Evolutionary conservation across 2,329 filamentous ascomycete genomes (phyloP), one percentile per base, ranked within the genome.

Genomic region (Monosporascus sp.): DNA sequence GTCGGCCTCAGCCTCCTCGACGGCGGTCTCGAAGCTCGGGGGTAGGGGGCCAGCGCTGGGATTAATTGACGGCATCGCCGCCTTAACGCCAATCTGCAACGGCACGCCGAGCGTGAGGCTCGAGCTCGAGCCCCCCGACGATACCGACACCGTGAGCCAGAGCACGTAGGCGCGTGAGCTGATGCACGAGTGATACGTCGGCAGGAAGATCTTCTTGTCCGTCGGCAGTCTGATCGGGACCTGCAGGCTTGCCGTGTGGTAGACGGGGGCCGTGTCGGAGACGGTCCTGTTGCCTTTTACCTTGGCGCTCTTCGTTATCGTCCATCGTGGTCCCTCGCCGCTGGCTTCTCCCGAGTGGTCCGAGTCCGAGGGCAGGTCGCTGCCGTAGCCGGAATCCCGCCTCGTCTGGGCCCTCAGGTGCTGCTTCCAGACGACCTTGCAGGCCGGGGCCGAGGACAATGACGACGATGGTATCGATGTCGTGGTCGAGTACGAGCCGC

Each of bases 141-240:
- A 55, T 9, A 74, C 49, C 6, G 68, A 70, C 6, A 83, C 61
- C 15, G 69, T 67, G 43, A 79, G 59, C 58, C 75, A 73, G 31
- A 83, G 62, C 5, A 75, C 72, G 64, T 84, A 84, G n/a, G 75
- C 74, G 25, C 81, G 76, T 7, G 78, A 79, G 38, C 74, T 69
- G 63, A 83, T 75, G 69, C 81, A 84, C 8, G 76, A 78, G 68
- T 83, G 78, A 62, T 83, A 84, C 5, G 78, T 79, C 0, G 81
- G 81, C 22, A 83, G 56, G 58, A 82, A 80, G 8, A 75, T 70
- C 63, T 76, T 79, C 61, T 72, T 76, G 27, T 67, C 63, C 8
- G 68, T 64, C 4, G 79, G 77, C 35, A 83, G 63, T 17, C 66
- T 63, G 53, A 84, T 68, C 1, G 80, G 79, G 1, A 84, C 63